These are phyloP conservation scores for Amylostereum areolatum DNA, from an alignment of 1,284 basidiomycete species.

Conservation along the genomic window DNA sequence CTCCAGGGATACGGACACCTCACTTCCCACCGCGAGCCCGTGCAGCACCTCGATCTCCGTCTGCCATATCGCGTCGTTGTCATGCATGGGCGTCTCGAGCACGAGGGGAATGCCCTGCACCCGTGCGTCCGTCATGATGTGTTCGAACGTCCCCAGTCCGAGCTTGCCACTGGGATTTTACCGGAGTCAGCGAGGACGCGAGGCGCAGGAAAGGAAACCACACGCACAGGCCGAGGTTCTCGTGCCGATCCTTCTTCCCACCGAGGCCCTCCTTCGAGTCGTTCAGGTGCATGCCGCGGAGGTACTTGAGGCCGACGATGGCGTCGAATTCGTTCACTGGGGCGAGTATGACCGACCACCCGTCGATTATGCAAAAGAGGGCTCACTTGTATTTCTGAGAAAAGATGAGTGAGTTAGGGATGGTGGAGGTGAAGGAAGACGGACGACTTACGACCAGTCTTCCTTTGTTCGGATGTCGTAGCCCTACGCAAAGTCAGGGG, in stretches of 20 bases:
- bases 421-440: neutral
- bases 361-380: slow-evolving; percentile 16
- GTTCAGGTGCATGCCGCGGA: slow-evolving; percentile 81
- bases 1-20: neutral
- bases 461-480: slow-evolving; percentile 73
- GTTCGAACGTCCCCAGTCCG: slow-evolving; percentile 57
- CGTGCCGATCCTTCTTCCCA: slow-evolving; percentile 73
- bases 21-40: slow-evolving; percentile 26
- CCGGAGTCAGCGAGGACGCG: neutral
- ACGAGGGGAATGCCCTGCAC: slow-evolving; percentile 71
- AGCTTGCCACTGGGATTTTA: slow-evolving; percentile 51
- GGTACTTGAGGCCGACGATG: slow-evolving; percentile 65
- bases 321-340: slow-evolving; percentile 55
- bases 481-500: slow-evolving; percentile 36
- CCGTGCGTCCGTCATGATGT: slow-evolving; percentile 65
- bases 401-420: neutral
- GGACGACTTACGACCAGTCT: slow-evolving; percentile 54
- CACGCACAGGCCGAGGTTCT: slow-evolving; percentile 76
- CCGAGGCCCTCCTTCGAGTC: slow-evolving; percentile 68
- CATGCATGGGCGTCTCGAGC: slow-evolving; percentile 73
- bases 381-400: neutral
- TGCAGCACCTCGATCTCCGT: slow-evolving; percentile 65
- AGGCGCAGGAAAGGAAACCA: neutral
- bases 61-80: slow-evolving; percentile 57
- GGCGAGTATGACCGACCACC: neutral